These are phyloP conservation scores for Neurospora tetrasperma DNA, from an alignment of 495 filamentous ascomycete species.

Conservation along the genomic window DNA sequence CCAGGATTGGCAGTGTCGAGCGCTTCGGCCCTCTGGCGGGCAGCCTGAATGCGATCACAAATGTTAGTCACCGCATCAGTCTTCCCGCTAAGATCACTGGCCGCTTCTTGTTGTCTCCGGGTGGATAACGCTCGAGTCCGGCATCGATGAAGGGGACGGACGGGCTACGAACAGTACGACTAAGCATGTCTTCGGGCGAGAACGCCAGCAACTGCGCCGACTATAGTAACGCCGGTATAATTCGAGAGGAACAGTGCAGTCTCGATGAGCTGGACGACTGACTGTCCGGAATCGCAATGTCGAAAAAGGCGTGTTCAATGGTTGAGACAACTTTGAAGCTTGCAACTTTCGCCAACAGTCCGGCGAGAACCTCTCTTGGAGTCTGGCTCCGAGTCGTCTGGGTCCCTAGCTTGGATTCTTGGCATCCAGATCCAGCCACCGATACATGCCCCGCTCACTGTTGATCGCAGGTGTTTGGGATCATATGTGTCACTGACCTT, in stretches of 20 bases:
- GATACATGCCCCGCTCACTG: neutral
- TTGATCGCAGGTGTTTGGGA: neutral
- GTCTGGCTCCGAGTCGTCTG: neutral
- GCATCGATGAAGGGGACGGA: neutral
- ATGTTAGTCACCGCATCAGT: conserved; percentile 7
- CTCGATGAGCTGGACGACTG: neutral
- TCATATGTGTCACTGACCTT: conserved; percentile 30
- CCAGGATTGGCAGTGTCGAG: conserved; percentile 14
- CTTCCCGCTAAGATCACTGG: neutral
- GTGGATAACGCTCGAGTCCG: neutral
- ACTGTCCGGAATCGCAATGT: neutral
- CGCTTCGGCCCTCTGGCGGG: conserved; percentile 24
- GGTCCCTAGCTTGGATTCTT: neutral
- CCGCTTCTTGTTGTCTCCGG: neutral
- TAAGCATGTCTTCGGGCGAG: conserved; percentile 14
- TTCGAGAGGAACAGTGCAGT: neutral
- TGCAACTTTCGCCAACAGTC: neutral
- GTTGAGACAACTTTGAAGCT: neutral
- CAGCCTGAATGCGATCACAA: conserved; percentile 7
- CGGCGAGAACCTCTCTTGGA: neutral
- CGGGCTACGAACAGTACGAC: conserved; percentile 16
- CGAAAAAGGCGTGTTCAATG: neutral
- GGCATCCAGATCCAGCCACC: neutral
- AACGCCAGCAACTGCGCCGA: conserved; percentile 9
- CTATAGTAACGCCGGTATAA: neutral